Conservation (phyloP, 176 grass and related monocot species). For the Avena sativa region DNA sequence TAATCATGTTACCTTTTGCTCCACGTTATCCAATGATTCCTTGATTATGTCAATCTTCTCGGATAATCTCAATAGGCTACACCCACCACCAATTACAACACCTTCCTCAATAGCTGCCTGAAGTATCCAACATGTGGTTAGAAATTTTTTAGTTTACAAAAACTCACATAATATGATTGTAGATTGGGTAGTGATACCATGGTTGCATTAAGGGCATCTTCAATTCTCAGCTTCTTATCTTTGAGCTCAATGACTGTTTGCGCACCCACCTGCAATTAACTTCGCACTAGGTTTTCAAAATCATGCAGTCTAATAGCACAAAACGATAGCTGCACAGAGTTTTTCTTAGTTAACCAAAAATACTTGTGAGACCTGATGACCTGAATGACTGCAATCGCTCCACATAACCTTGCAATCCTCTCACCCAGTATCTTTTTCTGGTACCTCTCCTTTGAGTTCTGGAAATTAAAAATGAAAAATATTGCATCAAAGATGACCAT, state of each 20-base stretch:
- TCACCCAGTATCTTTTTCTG: conserved; percentile 89
- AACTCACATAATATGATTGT: conserved; percentile 4
- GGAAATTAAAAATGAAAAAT: conserved; percentile 31
- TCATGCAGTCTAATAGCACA: conserved; percentile 21
- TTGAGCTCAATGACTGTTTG: conserved; percentile 92
- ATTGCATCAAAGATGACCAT: conserved; percentile 24
- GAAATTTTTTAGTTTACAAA: conserved; percentile 36
- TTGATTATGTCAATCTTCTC: conserved; percentile 78
- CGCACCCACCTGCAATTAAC: conserved; percentile 79
- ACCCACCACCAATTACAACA: conserved; percentile 95
- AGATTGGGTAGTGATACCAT: conserved; percentile 56
- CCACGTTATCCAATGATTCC: conserved; percentile 75
- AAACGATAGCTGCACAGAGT: conserved; percentile 5
- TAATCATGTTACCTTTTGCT: conserved; percentile 69
- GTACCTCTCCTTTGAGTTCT: conserved; percentile 82
- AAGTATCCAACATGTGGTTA: conserved; percentile 29
- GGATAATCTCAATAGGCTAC: conserved; percentile 88
- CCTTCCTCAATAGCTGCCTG: conserved; percentile 98
- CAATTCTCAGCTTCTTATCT: conserved; percentile 79
- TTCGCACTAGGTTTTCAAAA: conserved; percentile 35
- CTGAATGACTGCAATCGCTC: conserved; percentile 91
- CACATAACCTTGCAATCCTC: conserved; percentile 86
- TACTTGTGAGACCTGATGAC: conserved; percentile 50
- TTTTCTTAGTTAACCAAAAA: conserved; percentile 15
- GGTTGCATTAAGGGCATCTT: conserved; percentile 93